Conservation (phyloP, 768 basidiomycete species). For the Fistulinella prunicolor region DNA sequence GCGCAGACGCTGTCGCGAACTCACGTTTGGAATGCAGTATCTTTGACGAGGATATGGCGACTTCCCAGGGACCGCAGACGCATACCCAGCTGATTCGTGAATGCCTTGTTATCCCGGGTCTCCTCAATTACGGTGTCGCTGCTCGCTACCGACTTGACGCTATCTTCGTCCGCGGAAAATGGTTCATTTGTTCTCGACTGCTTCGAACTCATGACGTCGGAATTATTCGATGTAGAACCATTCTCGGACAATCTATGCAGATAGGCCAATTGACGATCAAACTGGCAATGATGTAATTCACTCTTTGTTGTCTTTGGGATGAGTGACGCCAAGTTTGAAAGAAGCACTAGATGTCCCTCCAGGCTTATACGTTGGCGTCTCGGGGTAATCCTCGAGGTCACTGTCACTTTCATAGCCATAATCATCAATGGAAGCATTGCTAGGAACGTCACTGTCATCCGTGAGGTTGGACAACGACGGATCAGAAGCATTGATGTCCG, state of each 20-base stretch:
- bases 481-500: conserved; percentile 6
- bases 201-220: conserved; percentile 16
- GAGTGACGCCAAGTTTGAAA: neutral
- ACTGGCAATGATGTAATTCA: neutral
- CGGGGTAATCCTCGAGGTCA: conserved; percentile 33
- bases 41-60: conserved; percentile 23
- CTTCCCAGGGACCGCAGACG: conserved; percentile 1
- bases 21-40: conserved; percentile 27
- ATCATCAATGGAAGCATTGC: conserved; percentile 9
- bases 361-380: neutral
- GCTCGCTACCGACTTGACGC: neutral
- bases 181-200: conserved; percentile 3
- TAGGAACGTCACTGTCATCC: conserved; percentile 6
- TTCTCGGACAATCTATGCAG: conserved; percentile 10
- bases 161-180: neutral
- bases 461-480: conserved; percentile 13
- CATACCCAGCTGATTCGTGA: neutral
- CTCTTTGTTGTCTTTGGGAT: conserved; percentile 10
- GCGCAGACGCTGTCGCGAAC: neutral
- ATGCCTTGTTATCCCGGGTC: neutral
- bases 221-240: conserved; percentile 12
- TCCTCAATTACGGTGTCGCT: neutral
- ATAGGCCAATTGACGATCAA: neutral
- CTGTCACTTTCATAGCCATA: conserved; percentile 34
- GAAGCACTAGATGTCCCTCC: neutral